These are phyloP conservation scores for Emmonsiellopsis sp. DNA, from an alignment of 2,329 filamentous ascomycete genomes.

Conservation along the genomic window DNA sequence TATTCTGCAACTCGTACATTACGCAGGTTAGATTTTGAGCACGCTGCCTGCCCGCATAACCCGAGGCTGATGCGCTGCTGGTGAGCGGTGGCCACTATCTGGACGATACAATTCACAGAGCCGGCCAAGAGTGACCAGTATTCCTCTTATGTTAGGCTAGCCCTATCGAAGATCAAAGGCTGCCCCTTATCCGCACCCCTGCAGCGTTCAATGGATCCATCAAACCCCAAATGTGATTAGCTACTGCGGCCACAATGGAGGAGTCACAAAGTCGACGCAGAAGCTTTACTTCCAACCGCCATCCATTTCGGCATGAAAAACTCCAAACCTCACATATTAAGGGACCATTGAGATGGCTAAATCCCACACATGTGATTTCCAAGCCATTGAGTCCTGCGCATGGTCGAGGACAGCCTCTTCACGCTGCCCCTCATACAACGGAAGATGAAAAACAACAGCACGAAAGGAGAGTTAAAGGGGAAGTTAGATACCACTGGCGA, in stretches of 20 bases:
- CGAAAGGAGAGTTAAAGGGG: constrained; percentile 1
- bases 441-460: background rate
- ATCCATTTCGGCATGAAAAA: background rate
- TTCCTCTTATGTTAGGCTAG: background rate
- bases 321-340: background rate
- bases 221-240: background rate
- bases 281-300: background rate
- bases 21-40: too few species aligned
- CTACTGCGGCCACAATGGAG: background rate
- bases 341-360: background rate
- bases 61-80: too few species aligned
- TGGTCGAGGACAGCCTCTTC: background rate
- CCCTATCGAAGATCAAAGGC: background rate
- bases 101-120: too few species aligned
- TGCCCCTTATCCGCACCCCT: background rate
- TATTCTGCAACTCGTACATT: too few species aligned
- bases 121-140: too few species aligned
- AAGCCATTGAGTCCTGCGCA: background rate
- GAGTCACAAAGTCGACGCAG: background rate
- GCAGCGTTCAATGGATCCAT: background rate
- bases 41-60: too few species aligned
- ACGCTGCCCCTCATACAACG: background rate
- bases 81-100: too few species aligned
- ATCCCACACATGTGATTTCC: background rate
- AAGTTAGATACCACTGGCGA: constrained; percentile 22